phyloP scores from a whole-genome alignment of 148 eudicot species.

The Tetragonia tetragonoides region DNA sequence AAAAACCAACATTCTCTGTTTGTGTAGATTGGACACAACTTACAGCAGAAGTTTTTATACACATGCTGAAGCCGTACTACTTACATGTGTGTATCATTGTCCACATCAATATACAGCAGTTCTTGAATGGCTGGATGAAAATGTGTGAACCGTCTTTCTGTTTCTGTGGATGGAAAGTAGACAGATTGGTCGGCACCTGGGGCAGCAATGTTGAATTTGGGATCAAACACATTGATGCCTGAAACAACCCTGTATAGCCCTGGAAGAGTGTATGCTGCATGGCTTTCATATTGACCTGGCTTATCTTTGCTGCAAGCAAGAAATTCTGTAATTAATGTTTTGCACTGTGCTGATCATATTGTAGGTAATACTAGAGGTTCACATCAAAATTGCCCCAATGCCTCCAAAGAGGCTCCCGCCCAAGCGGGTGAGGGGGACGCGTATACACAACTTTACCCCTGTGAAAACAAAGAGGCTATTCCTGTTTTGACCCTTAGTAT shows the following conservation, averaged over 20 bases:
- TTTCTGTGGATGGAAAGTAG: conserved; percentile 74
- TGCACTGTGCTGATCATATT: neutral
- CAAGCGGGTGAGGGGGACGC: no score
- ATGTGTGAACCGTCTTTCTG: conserved; percentile 51
- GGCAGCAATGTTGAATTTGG: conserved; percentile 88
- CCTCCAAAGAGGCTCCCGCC: no score
- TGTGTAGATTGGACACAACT: neutral
- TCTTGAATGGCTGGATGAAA: conserved; percentile 75
- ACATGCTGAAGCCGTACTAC: conserved; percentile 16
- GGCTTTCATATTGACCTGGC: conserved; percentile 98
- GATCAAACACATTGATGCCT: conserved; percentile 87
- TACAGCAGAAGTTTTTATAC: neutral
- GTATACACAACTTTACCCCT: no score
- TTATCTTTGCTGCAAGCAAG: conserved; percentile 73
- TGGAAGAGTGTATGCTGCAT: conserved; percentile 74
- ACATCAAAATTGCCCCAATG: no score
- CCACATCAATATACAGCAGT: conserved; percentile 61
- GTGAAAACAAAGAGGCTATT: no score
- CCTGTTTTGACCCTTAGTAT: no score
- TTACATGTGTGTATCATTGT: conserved; percentile 80
- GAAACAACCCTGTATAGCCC: conserved; percentile 83
- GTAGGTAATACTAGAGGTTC: neutral
- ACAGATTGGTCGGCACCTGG: conserved; percentile 94
- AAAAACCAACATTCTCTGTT: neutral
- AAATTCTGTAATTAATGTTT: conserved; percentile 16